phyloP scores from a whole-genome alignment of 768 basidiomycete species.

The Boletus huronensis region DNA sequence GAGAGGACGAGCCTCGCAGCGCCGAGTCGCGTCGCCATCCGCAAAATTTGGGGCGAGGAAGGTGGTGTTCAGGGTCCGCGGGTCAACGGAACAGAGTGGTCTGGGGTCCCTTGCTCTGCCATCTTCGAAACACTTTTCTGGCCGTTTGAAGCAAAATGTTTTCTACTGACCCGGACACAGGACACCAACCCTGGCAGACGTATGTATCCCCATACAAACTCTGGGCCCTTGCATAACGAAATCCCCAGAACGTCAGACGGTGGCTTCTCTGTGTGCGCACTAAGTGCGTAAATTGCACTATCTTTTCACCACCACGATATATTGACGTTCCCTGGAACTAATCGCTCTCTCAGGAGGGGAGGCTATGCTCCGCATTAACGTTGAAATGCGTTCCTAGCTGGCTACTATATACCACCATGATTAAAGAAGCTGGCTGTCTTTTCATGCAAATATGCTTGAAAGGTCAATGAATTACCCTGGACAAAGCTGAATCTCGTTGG shows the following conservation, averaged over 20 bases:
- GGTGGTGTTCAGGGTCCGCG: constrained; percentile 20
- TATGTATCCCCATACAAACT: not conserved
- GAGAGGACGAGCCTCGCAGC: constrained; percentile 4
- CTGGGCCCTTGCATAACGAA: not conserved
- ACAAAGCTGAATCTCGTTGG: not conserved
- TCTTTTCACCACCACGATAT: not conserved
- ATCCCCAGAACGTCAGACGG: not conserved
- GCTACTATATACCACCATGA: not conserved
- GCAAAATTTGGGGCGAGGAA: constrained; percentile 1
- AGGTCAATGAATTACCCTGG: not conserved
- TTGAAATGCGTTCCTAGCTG: not conserved
- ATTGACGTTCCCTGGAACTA: too few relatives aligned
- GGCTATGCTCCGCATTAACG: not conserved
- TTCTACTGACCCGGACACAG: too few relatives aligned
- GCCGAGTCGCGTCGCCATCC: constrained; percentile 12
- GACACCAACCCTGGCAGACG: too few relatives aligned
- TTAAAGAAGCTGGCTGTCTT: not conserved
- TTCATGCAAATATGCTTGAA: not conserved
- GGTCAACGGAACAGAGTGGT: not conserved
- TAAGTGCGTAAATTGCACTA: too few relatives aligned
- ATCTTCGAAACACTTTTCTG: too few relatives aligned
- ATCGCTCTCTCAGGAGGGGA: too few relatives aligned
- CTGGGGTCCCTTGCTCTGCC: too few relatives aligned
- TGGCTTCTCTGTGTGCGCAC: not conserved
- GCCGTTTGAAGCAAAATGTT: not conserved